phyloP scores from a whole-genome alignment of 257 asterid genomes.

The Parsonsia alboflavescens region DNA sequence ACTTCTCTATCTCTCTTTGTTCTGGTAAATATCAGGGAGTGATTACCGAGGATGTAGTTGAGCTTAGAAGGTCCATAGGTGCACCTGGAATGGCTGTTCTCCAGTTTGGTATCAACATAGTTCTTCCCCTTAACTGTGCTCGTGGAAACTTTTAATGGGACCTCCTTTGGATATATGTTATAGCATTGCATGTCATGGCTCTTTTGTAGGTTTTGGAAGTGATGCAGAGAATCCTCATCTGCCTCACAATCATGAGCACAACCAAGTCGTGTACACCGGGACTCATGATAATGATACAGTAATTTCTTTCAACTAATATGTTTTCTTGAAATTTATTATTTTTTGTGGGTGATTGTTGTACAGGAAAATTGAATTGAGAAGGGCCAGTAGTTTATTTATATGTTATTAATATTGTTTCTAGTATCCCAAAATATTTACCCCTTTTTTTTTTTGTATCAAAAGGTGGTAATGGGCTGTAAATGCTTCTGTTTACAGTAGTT shows the following conservation, averaged over 20 bases:
- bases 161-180: neutral
- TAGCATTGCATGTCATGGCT: neutral
- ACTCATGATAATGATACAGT: slow-evolving; percentile 99
- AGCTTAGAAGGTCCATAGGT: slow-evolving; percentile 77
- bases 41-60: slow-evolving; percentile 88
- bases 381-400: neutral
- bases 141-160: neutral
- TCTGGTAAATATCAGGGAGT: slow-evolving; percentile 61
- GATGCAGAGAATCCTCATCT: slow-evolving; percentile 95
- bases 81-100: slow-evolving; percentile 99
- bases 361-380: neutral
- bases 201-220: slow-evolving; percentile 76
- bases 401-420: no score
- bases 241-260: slow-evolving; percentile 89
- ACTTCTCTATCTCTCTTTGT: slow-evolving; percentile 14
- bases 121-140: slow-evolving; percentile 12
- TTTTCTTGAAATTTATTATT: neutral
- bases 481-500: neutral
- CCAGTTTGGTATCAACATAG: slow-evolving; percentile 68
- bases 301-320: slow-evolving; percentile 10
- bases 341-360: neutral
- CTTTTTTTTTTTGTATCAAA: neutral
- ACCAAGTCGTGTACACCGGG: slow-evolving; percentile 98
- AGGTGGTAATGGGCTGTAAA: neutral
- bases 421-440: neutral